These are phyloP conservation scores for Luffa acutangula DNA, from an alignment of 306 rosid species.

Conservation along the genomic window DNA sequence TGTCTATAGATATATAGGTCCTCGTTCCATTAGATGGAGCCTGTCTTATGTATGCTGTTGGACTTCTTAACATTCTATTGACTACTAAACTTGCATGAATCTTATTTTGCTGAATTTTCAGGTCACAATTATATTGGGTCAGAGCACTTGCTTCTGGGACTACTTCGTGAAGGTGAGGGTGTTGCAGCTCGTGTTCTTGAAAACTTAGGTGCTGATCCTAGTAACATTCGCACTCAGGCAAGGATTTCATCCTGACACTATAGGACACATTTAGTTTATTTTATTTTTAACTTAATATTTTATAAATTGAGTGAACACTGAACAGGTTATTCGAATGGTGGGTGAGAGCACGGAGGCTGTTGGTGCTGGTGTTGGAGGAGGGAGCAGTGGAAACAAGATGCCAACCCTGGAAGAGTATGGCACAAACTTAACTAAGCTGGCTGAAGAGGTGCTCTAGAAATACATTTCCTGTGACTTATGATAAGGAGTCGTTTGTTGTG, in stretches of 20 bases:
- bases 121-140: constrained; percentile 97
- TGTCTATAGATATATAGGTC: not conserved
- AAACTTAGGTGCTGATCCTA: constrained; percentile 88
- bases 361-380: constrained; percentile 79
- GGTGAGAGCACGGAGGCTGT: constrained; percentile 98
- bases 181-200: constrained; percentile 98
- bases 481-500: not conserved
- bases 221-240: constrained; percentile 90
- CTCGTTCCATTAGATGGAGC: not conserved
- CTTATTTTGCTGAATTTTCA: constrained; percentile 9
- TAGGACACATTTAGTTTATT: not conserved
- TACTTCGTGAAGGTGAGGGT: constrained; percentile 96
- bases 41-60: not conserved
- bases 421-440: constrained; percentile 89
- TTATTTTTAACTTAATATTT: not conserved
- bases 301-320: constrained; percentile 13
- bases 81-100: not conserved
- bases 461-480: not conserved
- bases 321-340: constrained; percentile 96
- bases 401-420: constrained; percentile 98
- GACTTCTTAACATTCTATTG: not conserved
- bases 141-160: constrained; percentile 94
- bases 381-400: constrained; percentile 79
- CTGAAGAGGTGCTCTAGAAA: constrained; percentile 60
- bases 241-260: constrained; percentile 11